phyloP scores from a whole-genome alignment of 768 basidiomycete genomes.

The Lactifluus piperatus region DNA sequence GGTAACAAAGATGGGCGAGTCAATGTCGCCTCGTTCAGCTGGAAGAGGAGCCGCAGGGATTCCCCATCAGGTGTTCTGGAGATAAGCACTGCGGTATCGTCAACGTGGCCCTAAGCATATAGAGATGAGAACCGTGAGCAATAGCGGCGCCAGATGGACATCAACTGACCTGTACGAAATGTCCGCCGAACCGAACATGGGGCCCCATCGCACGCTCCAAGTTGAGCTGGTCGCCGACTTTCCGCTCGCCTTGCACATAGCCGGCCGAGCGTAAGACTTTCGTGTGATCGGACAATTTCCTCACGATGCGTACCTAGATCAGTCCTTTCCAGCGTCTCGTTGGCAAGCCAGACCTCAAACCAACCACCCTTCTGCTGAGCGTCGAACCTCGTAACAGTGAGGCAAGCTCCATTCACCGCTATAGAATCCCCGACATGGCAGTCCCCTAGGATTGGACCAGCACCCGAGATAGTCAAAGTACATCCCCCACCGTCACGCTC shows the following conservation, averaged over 20 bases:
- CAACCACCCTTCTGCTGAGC: slow-evolving; percentile 51
- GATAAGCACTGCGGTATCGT: slow-evolving; percentile 73
- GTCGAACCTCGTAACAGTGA: slow-evolving; percentile 87
- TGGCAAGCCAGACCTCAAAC: slow-evolving; percentile 94
- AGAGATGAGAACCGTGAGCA: neutral
- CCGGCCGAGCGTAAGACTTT: neutral
- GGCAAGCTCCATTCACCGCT: slow-evolving; percentile 67
- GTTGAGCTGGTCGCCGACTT: slow-evolving; percentile 75
- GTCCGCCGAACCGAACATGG: slow-evolving; percentile 89
- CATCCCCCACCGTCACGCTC: slow-evolving; percentile 66
- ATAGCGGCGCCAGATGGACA: neutral
- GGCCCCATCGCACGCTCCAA: slow-evolving; percentile 92
- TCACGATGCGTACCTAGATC: slow-evolving; percentile 59
- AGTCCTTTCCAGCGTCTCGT: slow-evolving; percentile 87
- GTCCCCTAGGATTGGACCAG: slow-evolving; percentile 69
- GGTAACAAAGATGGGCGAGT: slow-evolving; percentile 57
- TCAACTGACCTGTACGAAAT: slow-evolving; percentile 82
- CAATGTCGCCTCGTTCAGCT: slow-evolving; percentile 52
- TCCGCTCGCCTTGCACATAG: slow-evolving; percentile 53
- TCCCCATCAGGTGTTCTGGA: slow-evolving; percentile 68
- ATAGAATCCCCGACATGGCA: slow-evolving; percentile 94
- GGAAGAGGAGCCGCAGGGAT: slow-evolving; percentile 78
- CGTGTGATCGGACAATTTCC: neutral
- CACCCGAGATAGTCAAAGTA: slow-evolving; percentile 66
- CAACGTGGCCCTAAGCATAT: slow-evolving; percentile 87